Evolutionary conservation across 768 basidiomycete species (phyloP), one percentile per base, ranked within the genome.

Genomic region (Jaapia argillacea): DNA sequence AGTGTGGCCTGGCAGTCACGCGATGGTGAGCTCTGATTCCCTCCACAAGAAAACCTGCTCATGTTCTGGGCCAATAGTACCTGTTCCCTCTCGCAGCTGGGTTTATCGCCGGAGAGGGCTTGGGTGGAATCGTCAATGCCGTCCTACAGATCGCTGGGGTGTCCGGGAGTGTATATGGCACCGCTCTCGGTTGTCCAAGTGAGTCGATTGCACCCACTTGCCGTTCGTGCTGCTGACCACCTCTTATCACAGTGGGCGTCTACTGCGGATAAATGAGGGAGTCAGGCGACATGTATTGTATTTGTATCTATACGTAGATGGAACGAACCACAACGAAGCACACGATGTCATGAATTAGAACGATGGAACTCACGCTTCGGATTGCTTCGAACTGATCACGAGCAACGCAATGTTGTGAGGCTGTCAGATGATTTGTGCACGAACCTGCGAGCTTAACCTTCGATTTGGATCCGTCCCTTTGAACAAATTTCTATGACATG

Each of bases 51-150:
- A 16, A 10, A 16, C 10, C 28, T 33, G 28, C 28, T 33, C 28
- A 33, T 16, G 28, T 33, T 33, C 10, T 33, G 10, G 16, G 10
- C 28, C n/a, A n/a, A n/a, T 33, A 33, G 54, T 63, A 60, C 45
- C 60, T 58, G 18, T 68, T 61, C 40, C 58, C 65, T 12, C 35
- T 67, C 16, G 63, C 66, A 21, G 60, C 67, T 10, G 66, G 65
- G 24, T 59, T 64, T 48, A 57, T 68, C 25, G 65, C 66, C 7
- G 66, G 67, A 7, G 67, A 66, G 38, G 66, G 66, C 31, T 51
- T 65, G 4, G 66, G 63, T 2, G 61, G 61, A 10, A 61, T 62
- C n/a, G 54, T 59, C 4, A 60, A 54, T 16, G 59, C 61, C 1
- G 50, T 58, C 25, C 24, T 63, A 25, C 54, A 58, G 37, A 63